These are phyloP conservation scores for Pulveroboletus ravenelii DNA, from an alignment of 768 basidiomycete species.

Conservation along the genomic window DNA sequence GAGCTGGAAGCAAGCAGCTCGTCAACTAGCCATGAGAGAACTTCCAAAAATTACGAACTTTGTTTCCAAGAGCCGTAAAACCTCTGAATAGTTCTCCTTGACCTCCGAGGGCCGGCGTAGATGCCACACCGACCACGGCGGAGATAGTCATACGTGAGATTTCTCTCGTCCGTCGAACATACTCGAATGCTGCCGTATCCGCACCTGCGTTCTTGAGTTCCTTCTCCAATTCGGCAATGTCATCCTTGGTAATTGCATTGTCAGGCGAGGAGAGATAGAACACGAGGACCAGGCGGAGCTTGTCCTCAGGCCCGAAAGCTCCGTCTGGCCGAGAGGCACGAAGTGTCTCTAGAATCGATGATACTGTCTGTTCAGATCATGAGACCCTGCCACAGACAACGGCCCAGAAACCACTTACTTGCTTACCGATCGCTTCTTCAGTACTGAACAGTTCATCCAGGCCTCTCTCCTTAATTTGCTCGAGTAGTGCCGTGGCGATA, in stretches of 20 bases:
- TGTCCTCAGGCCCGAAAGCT: slow-evolving; percentile 70
- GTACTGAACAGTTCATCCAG: slow-evolving; percentile 96
- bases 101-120: slow-evolving; percentile 65
- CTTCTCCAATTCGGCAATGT: slow-evolving; percentile 80
- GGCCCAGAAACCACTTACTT: slow-evolving; percentile 40
- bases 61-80: slow-evolving; percentile 87
- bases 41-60: slow-evolving; percentile 43
- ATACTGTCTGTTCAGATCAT: slow-evolving; percentile 50
- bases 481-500: slow-evolving; percentile 90
- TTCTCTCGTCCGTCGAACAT: slow-evolving; percentile 86
- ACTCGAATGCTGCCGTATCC: slow-evolving; percentile 81
- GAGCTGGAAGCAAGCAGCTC: slow-evolving; percentile 46
- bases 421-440: slow-evolving; percentile 87
- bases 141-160: slow-evolving; percentile 88
- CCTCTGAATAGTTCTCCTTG: slow-evolving; percentile 90
- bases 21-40: neutral
- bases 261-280: slow-evolving; percentile 90
- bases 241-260: slow-evolving; percentile 78
- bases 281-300: slow-evolving; percentile 90
- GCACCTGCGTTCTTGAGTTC: slow-evolving; percentile 81
- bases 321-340: slow-evolving; percentile 65
- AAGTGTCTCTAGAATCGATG: slow-evolving; percentile 82
- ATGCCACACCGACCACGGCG: slow-evolving; percentile 50
- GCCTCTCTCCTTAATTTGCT: slow-evolving; percentile 91
- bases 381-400: neutral